A percentile compares a stretch with the other conserved stretches of the same genome.
These are phyloP conservation scores for Pseudocercospora macadamiae DNA, from an alignment of 2,329 filamentous ascomycete genomes.

Conservation along the genomic window DNA sequence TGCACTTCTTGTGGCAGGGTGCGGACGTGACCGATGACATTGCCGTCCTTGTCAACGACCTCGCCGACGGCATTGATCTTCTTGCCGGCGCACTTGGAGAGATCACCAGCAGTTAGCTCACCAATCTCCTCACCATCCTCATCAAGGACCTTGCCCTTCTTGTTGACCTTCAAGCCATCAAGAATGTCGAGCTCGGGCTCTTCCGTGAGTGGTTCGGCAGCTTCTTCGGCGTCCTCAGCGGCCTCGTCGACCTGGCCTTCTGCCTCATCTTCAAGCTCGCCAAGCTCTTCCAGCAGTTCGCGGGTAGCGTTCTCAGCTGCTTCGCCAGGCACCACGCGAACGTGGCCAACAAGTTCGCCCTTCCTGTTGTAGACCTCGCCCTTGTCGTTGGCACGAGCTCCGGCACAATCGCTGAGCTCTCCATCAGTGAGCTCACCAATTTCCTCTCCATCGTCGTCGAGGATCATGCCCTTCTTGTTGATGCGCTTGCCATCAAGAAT, in stretches of 20 bases:
- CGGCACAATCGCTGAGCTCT: slow-evolving; percentile 47
- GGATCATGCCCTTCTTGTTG: slow-evolving; percentile 60
- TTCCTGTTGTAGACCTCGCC: slow-evolving; percentile 56
- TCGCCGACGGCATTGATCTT: slow-evolving; percentile 68
- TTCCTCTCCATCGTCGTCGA: slow-evolving; percentile 55
- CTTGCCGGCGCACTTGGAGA: slow-evolving; percentile 65
- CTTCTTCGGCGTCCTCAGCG: slow-evolving; percentile 27
- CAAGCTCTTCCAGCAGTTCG: slow-evolving; percentile 51
- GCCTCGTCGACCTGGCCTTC: slow-evolving; percentile 34
- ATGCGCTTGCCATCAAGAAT: slow-evolving; percentile 58
- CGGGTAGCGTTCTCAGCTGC: slow-evolving; percentile 55
- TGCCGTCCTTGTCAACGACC: slow-evolving; percentile 65
- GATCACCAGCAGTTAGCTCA: slow-evolving; percentile 59
- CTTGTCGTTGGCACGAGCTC: slow-evolving; percentile 55
- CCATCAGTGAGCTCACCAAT: slow-evolving; percentile 55
- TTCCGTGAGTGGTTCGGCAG: slow-evolving; percentile 32
- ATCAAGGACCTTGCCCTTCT: slow-evolving; percentile 58
- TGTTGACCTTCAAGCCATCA: slow-evolving; percentile 61
- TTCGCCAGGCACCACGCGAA: slow-evolving; percentile 53
- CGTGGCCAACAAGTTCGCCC: slow-evolving; percentile 54
- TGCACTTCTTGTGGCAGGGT: slow-evolving; percentile 50
- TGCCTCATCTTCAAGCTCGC: slow-evolving; percentile 45
- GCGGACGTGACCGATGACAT: slow-evolving; percentile 64
- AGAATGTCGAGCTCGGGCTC: slow-evolving; percentile 48
- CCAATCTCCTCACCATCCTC: slow-evolving; percentile 59